Conservation (phyloP, 2,329 filamentous ascomycete genomes). For the Alternaria burnsii region DNA sequence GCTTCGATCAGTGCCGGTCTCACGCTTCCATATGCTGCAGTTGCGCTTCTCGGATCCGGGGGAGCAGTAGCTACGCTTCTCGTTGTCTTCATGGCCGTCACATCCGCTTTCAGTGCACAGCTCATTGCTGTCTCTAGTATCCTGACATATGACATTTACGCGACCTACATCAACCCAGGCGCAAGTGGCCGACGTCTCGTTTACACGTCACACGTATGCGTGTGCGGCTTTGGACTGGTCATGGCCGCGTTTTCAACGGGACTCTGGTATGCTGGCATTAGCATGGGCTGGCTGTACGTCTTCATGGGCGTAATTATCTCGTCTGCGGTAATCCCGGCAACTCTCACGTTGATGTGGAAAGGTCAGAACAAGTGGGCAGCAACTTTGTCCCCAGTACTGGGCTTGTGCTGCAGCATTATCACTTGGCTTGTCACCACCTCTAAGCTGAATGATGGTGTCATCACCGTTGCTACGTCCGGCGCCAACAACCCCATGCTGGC, state of each 20-base stretch:
- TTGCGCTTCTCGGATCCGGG: slow-evolving; percentile 43
- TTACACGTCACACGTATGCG: slow-evolving; percentile 77
- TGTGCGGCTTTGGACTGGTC: slow-evolving; percentile 77
- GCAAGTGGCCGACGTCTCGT: slow-evolving; percentile 80
- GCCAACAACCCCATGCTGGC: slow-evolving; percentile 83
- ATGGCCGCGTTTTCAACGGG: slow-evolving; percentile 83
- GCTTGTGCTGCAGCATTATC: slow-evolving; percentile 72
- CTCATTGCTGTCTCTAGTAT: slow-evolving; percentile 79
- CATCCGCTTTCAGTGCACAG: slow-evolving; percentile 55
- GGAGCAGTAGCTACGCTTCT: slow-evolving; percentile 46
- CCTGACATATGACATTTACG: slow-evolving; percentile 86
- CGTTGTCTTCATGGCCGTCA: slow-evolving; percentile 60
- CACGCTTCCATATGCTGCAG: slow-evolving; percentile 43
- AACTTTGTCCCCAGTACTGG: slow-evolving; percentile 71
- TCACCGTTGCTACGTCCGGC: slow-evolving; percentile 61
- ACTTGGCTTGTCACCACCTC: slow-evolving; percentile 50
- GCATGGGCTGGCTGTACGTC: slow-evolving; percentile 86
- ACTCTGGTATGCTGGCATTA: slow-evolving; percentile 56
- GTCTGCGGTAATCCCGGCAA: slow-evolving; percentile 81
- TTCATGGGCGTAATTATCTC: slow-evolving; percentile 93
- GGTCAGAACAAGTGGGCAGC: slow-evolving; percentile 81
- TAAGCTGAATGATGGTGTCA: slow-evolving; percentile 45
- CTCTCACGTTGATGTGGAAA: slow-evolving; percentile 81
- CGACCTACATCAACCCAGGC: slow-evolving; percentile 79
- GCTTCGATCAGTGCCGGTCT: slow-evolving; percentile 40